Evolutionary conservation across 305 asterid species (phyloP).

Genomic region (Plantago lanceolata): DNA sequence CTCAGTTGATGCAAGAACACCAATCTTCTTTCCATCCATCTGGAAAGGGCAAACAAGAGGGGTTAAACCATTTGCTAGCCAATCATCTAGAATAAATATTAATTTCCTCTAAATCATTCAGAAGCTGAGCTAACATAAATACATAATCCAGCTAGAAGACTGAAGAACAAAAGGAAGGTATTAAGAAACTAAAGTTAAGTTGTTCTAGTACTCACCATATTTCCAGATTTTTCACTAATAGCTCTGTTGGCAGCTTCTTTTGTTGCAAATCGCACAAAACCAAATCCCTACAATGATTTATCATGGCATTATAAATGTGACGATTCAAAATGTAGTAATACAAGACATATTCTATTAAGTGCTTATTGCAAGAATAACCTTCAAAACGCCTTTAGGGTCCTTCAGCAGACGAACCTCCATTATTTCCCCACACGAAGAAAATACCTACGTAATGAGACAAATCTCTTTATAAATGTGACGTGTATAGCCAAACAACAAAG

Average conservation of each 20-base stretch:
- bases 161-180: constrained; percentile 3
- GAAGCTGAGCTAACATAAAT: constrained; percentile 5
- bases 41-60: constrained; percentile 31
- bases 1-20: constrained; percentile 76
- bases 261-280: constrained; percentile 77
- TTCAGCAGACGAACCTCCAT: constrained; percentile 60
- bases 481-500: constrained; percentile 13
- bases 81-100: constrained; percentile 14
- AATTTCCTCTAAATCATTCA: constrained; percentile 17
- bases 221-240: constrained; percentile 68
- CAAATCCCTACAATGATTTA: constrained; percentile 54
- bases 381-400: constrained; percentile 54
- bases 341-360: neutral
- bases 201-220: constrained; percentile 43
- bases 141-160: constrained; percentile 1
- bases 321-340: neutral
- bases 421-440: constrained; percentile 72
- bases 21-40: constrained; percentile 83
- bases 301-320: neutral
- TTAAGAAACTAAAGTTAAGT: neutral
- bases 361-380: constrained; percentile 42
- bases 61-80: constrained; percentile 1
- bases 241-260: constrained; percentile 85
- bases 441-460: constrained; percentile 43
- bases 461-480: constrained; percentile 12